Evolutionary conservation across 495 filamentous ascomycete species (phyloP), one percentile per base, ranked within the genome.

Genomic region (Amorphotheca resinae): DNA sequence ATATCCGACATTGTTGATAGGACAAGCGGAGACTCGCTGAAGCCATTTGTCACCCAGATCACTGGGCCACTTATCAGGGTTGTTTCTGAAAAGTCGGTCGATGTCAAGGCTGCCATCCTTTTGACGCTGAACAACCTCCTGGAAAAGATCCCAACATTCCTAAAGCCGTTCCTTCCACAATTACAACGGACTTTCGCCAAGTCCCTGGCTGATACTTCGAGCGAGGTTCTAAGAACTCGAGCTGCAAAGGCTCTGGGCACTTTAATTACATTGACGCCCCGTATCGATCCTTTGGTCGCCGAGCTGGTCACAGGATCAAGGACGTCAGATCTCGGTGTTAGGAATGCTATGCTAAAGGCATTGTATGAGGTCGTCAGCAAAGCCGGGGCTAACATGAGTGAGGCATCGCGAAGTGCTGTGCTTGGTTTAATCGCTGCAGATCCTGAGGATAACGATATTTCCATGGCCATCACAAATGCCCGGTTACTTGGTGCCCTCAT

Each of bases 241-340:
- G 91, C 93, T 40, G 93, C 91, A n/a, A 93, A 88, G 61, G 91
- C 93, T 46, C 66, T 98, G 45, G 93, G 93, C 36, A 96, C 91
- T 26, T 64, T 98, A 38, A 96, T 98, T 62, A 94, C 88, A 40
- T 73, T 96, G 53, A 98, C 93, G 2, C 91, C 91, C 9, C 78
- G 93, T 41, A 87, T 98, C 26, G 91, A 98, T 61, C 91, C 91
- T 32, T 69, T 98, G 23, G 70, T 72, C 22, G 62, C 73, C 50
- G 91, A 98, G 59, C 73, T 98, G 38, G 87, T 96, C 20, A 79
- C 91, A 20, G 91, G 91, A 9, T 87, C 87, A 1, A 95, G 87
- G 66, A 95, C 93, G 0, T 63, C 77, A 2, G 93, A 98, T 59
- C 42, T 73, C 12, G 93, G 91, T 35, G 91, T 98, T 43, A 84